Evolutionary conservation across 1,284 basidiomycete genomes (phyloP).

Genomic region (Hymenochaete sp.): DNA sequence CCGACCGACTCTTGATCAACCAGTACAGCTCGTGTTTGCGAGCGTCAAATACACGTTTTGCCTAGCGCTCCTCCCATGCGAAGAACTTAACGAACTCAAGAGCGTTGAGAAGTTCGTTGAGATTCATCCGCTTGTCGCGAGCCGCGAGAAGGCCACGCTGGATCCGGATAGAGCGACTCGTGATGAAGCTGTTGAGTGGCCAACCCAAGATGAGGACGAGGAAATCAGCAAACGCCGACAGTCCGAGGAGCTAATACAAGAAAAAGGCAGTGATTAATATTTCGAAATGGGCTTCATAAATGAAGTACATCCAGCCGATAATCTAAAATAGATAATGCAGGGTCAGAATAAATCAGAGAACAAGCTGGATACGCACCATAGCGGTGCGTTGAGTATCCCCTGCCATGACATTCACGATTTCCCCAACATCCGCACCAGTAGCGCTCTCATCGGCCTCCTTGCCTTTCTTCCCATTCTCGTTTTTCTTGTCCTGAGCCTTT

Average conservation of each 20-base stretch:
- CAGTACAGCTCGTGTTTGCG: conserved; percentile 57
- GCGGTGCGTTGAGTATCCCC: conserved; percentile 25
- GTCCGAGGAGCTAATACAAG: conserved; percentile 78
- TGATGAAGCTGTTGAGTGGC: conserved; percentile 65
- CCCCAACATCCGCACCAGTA: conserved; percentile 62
- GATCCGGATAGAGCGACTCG: conserved; percentile 56
- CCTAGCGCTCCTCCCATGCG: conserved; percentile 76
- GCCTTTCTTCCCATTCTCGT: conserved; percentile 1
- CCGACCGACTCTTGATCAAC: conserved; percentile 54
- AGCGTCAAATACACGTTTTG: conserved; percentile 47
- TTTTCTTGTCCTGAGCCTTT: neutral
- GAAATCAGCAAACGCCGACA: conserved; percentile 78
- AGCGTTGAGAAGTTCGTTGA: conserved; percentile 79
- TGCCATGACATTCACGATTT: conserved; percentile 74
- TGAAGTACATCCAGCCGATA: neutral
- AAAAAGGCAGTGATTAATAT: conserved; percentile 68
- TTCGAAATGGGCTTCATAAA: conserved; percentile 32
- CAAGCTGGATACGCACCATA: neutral
- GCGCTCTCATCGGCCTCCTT: conserved; percentile 32
- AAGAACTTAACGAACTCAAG: conserved; percentile 86
- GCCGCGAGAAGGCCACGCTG: conserved; percentile 66
- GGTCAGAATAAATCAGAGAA: neutral
- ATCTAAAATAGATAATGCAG: neutral
- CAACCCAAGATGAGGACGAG: conserved; percentile 64
- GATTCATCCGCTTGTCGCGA: conserved; percentile 75